Evolutionary conservation across 2,329 filamentous ascomycete species (phyloP), one percentile per base, ranked within the genome.

Genomic region (Cladosporium oxysporum): DNA sequence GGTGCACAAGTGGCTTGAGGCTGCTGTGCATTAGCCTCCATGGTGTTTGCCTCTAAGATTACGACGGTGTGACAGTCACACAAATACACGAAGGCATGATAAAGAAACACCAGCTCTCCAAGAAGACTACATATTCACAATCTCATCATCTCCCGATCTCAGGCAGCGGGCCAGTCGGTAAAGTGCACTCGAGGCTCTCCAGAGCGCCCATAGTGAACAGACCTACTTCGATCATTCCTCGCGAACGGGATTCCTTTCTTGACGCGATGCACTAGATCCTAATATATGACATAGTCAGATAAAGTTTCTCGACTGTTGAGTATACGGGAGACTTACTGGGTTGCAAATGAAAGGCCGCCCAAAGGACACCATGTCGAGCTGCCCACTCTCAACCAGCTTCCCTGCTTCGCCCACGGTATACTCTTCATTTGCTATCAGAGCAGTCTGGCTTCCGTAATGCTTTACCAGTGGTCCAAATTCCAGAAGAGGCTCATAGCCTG

Each of bases 341-440:
- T 58, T 58, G 29, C 14, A 58, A 41, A 58, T 58, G 23, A 58
- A 58, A 41, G 55, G 55, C 18, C 55, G 31, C 7, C 55, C 55
- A 23, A 58, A 58, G 0, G 55, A 33, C 7, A 16, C 14, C 11
- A 58, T 8, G 18, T 58, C 55, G 2, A 41, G 23, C 31, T 23
- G 18, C 2, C 55, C 55, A 8, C 12, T 11, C 5, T 26, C 31
- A 6, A 58, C 5, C 11, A 58, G 14, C 21, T 41, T 41, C 12
- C 28, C 55, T 12, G 55, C 55, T 18, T 58, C 55, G 11, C 11
- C 55, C n/a, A 58, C 12, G 5, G 55, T 58, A 5, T 58, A 58
- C 55, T 41, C 55, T 21, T 58, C 55, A 10, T 58, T 58, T 4
- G 33, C 55, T 33, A 58, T 58, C n/a, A 58, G 33, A 21, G 55